Percentiles rank a stretch among this genome's conserved stretches.
Evolutionary conservation across 2,329 filamentous ascomycete genomes (phyloP).

Genomic region (Fusarium solani-melongenae): DNA sequence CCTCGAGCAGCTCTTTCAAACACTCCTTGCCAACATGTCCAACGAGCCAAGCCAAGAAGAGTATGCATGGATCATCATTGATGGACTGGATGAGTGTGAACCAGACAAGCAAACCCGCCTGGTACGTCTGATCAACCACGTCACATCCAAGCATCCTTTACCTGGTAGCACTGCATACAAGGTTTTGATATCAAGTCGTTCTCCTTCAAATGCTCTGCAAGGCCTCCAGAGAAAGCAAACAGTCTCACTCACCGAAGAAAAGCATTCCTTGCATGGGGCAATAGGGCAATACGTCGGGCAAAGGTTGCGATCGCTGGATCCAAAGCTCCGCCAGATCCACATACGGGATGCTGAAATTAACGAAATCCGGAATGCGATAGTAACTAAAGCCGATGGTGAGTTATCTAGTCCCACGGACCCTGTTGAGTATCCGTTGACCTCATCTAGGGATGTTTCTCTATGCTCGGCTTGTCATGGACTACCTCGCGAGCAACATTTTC

Average conservation of each 20-base stretch:
- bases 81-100: constrained; percentile 27
- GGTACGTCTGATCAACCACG: constrained; percentile 9
- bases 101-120: constrained; percentile 3
- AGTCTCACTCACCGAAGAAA: constrained; percentile 18
- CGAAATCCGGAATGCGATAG: neutral
- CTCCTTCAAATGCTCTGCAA: rapidly evolving
- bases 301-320: neutral
- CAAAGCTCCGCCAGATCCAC: constrained; percentile 1
- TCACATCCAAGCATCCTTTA: neutral
- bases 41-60: neutral
- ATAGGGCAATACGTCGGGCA: constrained; percentile 10
- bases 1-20: constrained; percentile 13
- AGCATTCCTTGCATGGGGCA: neutral
- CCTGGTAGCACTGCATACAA: constrained; percentile 16
- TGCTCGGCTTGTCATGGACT: constrained; percentile 31
- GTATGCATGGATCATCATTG: constrained; percentile 19
- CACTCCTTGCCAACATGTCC: constrained; percentile 1
- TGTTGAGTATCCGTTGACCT: rapidly evolving
- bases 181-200: constrained; percentile 11
- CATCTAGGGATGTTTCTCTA: constrained; percentile 33
- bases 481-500: constrained; percentile 27
- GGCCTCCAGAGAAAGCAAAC: constrained; percentile 4
- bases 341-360: neutral
- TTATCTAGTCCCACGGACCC: too few relatives aligned
- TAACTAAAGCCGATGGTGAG: constrained; percentile 21